These are phyloP conservation scores for Eucalyptus marginata DNA, from an alignment of 345 rosid genomes.

Conservation along the genomic window DNA sequence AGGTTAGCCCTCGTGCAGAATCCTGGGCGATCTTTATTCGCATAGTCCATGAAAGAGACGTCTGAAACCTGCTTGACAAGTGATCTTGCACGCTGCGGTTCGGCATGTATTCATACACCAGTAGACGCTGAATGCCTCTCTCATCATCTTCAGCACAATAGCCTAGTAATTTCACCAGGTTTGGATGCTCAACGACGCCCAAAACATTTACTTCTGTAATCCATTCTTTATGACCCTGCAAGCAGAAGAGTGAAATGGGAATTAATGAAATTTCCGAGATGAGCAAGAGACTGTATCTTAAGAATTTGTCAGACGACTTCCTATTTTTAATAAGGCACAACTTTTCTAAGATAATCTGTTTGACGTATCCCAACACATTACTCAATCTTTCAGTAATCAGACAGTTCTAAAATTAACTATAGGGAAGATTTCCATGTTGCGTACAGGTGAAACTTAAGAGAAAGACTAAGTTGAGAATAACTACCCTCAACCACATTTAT, in stretches of 20 bases:
- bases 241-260: not conserved
- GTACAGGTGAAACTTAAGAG: not conserved
- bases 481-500: not conserved
- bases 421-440: not conserved
- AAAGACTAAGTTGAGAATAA: not conserved
- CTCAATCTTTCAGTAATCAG: not conserved
- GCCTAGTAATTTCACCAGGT: conserved; percentile 79
- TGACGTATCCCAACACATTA: not conserved
- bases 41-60: conserved; percentile 64
- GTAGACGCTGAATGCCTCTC: conserved; percentile 85
- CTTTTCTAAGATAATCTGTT: not conserved
- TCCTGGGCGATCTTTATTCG: conserved; percentile 81
- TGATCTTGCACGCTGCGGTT: conserved; percentile 92
- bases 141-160: conserved; percentile 97
- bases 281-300: not conserved
- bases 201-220: conserved; percentile 89
- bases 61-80: conserved; percentile 44
- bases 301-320: not conserved
- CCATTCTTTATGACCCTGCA: conserved; percentile 98
- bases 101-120: conserved; percentile 84
- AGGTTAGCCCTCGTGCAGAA: conserved; percentile 80
- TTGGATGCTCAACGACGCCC: conserved; percentile 92
- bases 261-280: not conserved
- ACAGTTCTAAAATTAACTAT: not conserved
- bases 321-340: not conserved